Evolutionary conservation across 1,284 basidiomycete genomes (phyloP), one percentile per base, ranked within the genome.

Genomic region (Ustilago trichophora): DNA sequence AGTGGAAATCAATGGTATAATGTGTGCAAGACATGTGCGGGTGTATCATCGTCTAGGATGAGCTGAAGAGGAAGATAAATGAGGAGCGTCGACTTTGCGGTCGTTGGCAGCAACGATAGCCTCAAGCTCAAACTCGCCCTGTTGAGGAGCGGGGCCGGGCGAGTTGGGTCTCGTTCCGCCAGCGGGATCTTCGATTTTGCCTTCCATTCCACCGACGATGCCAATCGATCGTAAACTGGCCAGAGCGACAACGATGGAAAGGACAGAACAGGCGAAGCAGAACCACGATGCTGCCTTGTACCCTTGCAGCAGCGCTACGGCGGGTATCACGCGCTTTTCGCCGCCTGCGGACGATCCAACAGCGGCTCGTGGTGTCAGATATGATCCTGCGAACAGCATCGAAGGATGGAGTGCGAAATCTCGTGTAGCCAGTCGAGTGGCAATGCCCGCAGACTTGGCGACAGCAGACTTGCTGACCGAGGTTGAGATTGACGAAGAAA

Each of bases 201-300:
- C 47, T 22, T 72, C 65, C 52, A 64, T 63, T 8, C 59, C 56
- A 10, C 72, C 72, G 10, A 75, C 72, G 19, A 75, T 60, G 3
- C 72, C 74, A 16, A 76, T 68, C 15, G 67, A 62, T 21, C 69
- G 41, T 15, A 76, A 56, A 4, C 42, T 44, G 3, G 45, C 40
- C 16, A 66, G n/a, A n/a, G 72, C 67, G 13, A 76, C 43, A 4
- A 53, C 32, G 29, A 73, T 52, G 11, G 72, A 64, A 6, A 68
- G 26, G 3, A 57, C 16, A 1, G 67, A 68, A 34, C 54, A 58
- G 19, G 68, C 58, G 11, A 72, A 65, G 50, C 72, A 76, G 33
- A 73, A 57, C 74, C 74, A 76, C 11, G 47, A 46, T 6, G 72
- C 72, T n/a, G 72, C 72, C 37, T 68, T 47, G 50, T 74, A 76